phyloP scores from a whole-genome alignment of 148 eudicot genomes.

The Cornus kousa region DNA sequence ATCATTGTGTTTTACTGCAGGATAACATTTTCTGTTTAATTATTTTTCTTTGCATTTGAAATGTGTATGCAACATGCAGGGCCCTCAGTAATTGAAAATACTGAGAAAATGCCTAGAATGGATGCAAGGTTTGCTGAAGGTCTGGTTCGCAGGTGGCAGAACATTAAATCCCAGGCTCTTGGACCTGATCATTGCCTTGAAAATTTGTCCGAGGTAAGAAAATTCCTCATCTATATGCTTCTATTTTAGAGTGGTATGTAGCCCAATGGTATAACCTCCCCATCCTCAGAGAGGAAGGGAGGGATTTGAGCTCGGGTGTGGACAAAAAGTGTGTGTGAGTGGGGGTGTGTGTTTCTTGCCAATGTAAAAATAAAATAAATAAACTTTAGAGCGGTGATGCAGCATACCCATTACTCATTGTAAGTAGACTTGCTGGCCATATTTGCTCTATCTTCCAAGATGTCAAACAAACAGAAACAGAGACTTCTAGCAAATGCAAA shows the following conservation, averaged over 20 bases:
- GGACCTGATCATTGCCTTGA: conserved; percentile 75
- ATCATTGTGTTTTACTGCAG: neutral
- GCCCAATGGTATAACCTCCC: too few species aligned
- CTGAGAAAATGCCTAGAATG: conserved; percentile 67
- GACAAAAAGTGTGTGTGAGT: too few species aligned
- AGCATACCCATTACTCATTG: neutral
- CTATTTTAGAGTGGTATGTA: neutral
- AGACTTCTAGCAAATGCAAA: neutral
- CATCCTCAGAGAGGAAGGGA: too few species aligned
- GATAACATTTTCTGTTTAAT: neutral
- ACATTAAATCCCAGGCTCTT: conserved; percentile 77
- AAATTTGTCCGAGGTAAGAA: conserved; percentile 75
- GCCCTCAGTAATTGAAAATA: conserved; percentile 32
- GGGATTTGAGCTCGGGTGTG: too few species aligned
- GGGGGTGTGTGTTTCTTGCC: too few species aligned
- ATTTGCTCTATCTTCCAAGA: neutral
- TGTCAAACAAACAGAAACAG: neutral
- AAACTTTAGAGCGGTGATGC: neutral
- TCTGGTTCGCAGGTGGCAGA: conserved; percentile 85
- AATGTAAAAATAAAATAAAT: too few species aligned
- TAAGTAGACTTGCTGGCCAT: neutral
- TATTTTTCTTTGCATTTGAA: neutral
- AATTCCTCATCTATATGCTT: neutral
- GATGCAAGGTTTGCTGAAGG: conserved; percentile 86
- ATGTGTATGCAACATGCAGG: conserved; percentile 28